Conservation (phyloP, 208 protist species). For the Crithidia sp. region DNA sequence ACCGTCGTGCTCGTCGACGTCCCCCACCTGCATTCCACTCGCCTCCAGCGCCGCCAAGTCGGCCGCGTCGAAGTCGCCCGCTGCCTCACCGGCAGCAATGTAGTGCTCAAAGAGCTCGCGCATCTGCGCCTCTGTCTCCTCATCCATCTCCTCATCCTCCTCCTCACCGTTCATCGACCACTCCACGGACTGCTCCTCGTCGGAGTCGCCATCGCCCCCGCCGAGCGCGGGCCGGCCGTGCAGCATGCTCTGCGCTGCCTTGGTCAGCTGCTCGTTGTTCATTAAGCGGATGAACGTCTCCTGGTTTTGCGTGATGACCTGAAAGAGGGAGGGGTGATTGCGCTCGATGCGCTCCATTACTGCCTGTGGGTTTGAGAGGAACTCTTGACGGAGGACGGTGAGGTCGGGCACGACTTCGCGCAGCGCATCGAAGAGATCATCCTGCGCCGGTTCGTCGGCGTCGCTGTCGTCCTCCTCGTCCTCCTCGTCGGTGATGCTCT, state of each 20-base stretch:
- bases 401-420: slow-evolving; percentile 70
- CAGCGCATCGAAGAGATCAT: slow-evolving; percentile 61
- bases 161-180: slow-evolving; percentile 35
- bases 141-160: slow-evolving; percentile 29
- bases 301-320: slow-evolving; percentile 80
- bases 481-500: slow-evolving; percentile 19
- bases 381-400: slow-evolving; percentile 77
- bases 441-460: slow-evolving; percentile 30
- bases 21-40: slow-evolving; percentile 35
- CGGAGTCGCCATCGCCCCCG: slow-evolving; percentile 14
- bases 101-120: slow-evolving; percentile 22
- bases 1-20: slow-evolving; percentile 23
- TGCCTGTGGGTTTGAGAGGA: slow-evolving; percentile 67
- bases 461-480: slow-evolving; percentile 34
- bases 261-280: slow-evolving; percentile 72
- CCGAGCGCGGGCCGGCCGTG: slow-evolving; percentile 27
- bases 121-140: slow-evolving; percentile 41
- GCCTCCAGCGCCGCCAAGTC: slow-evolving; percentile 32
- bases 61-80: slow-evolving; percentile 22
- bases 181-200: slow-evolving; percentile 24
- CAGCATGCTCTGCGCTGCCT: slow-evolving; percentile 38
- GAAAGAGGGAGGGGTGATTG: slow-evolving; percentile 74
- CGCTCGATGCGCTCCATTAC: slow-evolving; percentile 77
- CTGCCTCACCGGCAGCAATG: slow-evolving; percentile 6
- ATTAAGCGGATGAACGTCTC: slow-evolving; percentile 81